These are phyloP conservation scores for Zymoseptoria passerinii DNA, from an alignment of 2,329 filamentous ascomycete species.

Conservation along the genomic window DNA sequence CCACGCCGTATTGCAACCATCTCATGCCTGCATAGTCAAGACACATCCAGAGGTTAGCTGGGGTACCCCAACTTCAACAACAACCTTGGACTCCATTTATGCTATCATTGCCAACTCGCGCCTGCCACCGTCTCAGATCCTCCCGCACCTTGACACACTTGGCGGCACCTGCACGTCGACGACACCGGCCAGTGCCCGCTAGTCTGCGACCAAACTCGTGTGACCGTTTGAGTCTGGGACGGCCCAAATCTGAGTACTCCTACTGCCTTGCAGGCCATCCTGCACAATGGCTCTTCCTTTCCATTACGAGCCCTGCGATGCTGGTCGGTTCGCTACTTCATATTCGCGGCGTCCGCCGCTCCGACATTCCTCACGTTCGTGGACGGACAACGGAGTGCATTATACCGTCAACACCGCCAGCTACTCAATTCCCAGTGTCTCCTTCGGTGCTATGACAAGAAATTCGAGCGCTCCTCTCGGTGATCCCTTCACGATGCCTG, in stretches of 20 bases:
- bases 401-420: constrained; percentile 23
- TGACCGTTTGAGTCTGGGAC: not conserved
- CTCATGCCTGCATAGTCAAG: not conserved
- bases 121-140: not conserved
- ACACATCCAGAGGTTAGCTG: not conserved
- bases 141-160: not conserved
- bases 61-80: not conserved
- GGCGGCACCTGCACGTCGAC: not conserved
- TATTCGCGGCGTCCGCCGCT: not conserved
- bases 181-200: not conserved
- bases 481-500: not conserved
- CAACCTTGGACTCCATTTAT: not conserved
- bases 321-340: not conserved
- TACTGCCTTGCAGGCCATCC: not conserved
- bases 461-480: constrained; percentile 8
- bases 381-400: constrained; percentile 22
- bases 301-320: not conserved
- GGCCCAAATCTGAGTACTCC: not conserved
- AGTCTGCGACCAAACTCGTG: not conserved
- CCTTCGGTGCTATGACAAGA: constrained; percentile 21
- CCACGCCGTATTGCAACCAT: no score
- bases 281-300: not conserved
- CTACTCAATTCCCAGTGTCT: constrained; percentile 20
- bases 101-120: not conserved
- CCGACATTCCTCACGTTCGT: constrained; percentile 13